Conservation (phyloP, 2,329 filamentous ascomycete genomes). For the Cercospora zeina region DNA sequence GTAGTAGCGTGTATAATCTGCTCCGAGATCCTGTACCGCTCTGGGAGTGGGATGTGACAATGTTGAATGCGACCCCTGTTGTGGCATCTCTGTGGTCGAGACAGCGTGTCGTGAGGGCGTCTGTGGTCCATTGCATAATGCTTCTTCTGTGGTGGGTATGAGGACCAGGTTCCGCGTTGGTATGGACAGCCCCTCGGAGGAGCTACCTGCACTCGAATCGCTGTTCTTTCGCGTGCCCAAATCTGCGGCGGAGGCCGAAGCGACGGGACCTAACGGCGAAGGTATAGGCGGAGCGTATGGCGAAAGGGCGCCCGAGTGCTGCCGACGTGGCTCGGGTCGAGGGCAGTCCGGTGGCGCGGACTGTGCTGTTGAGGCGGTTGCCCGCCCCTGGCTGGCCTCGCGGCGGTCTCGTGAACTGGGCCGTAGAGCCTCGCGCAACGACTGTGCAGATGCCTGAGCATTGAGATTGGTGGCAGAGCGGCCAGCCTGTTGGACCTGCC, state of each 20-base stretch:
- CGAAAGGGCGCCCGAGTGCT: constrained; percentile 18
- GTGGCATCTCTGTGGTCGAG: constrained; percentile 27
- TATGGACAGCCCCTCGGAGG: constrained; percentile 13
- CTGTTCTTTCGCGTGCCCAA: constrained; percentile 27
- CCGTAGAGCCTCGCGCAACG: constrained; percentile 25
- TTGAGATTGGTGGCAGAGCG: constrained; percentile 38
- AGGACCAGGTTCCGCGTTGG: constrained; percentile 8
- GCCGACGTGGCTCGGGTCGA: constrained; percentile 8
- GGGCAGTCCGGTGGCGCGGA: constrained; percentile 17
- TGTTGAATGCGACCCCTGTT: constrained; percentile 35
- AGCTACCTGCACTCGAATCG: constrained; percentile 26
- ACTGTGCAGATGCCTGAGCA: constrained; percentile 40
- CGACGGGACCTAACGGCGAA: constrained; percentile 28
- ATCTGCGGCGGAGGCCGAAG: constrained; percentile 24
- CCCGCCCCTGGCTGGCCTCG: neutral
- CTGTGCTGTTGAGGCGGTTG: neutral
- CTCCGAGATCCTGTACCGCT: constrained; percentile 41
- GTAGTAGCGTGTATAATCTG: constrained; percentile 44
- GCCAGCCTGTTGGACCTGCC: constrained; percentile 38
- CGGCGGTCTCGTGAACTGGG: constrained; percentile 13
- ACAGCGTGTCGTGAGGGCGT: constrained; percentile 24
- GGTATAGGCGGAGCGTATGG: constrained; percentile 25
- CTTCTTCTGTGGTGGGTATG: neutral
- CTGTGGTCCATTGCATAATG: constrained; percentile 3
- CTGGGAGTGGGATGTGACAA: constrained; percentile 37